A percentile compares a stretch with the other conserved stretches of the same genome.
Evolutionary conservation across 495 filamentous ascomycete genomes (phyloP).

Genomic region (Penicillium coffeae): DNA sequence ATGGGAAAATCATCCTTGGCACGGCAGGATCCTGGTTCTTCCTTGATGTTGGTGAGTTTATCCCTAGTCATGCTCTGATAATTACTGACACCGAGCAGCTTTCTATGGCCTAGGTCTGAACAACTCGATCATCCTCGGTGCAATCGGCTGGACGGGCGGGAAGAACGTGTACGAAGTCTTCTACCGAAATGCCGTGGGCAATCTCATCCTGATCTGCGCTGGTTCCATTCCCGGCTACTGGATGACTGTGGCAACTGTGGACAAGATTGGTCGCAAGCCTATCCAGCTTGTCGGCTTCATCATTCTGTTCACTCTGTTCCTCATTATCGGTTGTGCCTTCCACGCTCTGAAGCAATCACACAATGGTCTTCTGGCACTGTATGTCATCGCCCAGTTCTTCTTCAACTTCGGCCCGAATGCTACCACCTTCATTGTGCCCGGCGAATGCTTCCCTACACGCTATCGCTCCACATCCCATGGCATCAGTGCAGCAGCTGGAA

Average conservation of each 20-base stretch:
- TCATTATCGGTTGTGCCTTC: slow-evolving; percentile 69
- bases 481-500: slow-evolving; percentile 77
- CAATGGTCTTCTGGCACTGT: slow-evolving; percentile 62
- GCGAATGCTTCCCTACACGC: slow-evolving; percentile 85
- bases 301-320: slow-evolving; percentile 71
- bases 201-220: slow-evolving; percentile 65
- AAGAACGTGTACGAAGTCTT: slow-evolving; percentile 58
- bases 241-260: slow-evolving; percentile 65
- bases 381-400: slow-evolving; percentile 80
- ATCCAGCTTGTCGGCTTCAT: slow-evolving; percentile 76
- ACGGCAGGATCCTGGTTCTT: slow-evolving; percentile 80
- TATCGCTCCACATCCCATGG: slow-evolving; percentile 83
- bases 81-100: slow-evolving; percentile 39
- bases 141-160: slow-evolving; percentile 63
- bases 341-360: slow-evolving; percentile 38
- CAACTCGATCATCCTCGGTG: slow-evolving; percentile 61
- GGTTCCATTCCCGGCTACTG: slow-evolving; percentile 78
- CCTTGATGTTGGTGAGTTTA: slow-evolving; percentile 53
- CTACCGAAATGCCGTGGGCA: slow-evolving; percentile 68
- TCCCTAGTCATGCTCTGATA: background rate
- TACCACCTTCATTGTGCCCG: slow-evolving; percentile 87
- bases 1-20: slow-evolving; percentile 67
- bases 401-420: slow-evolving; percentile 86
- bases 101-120: slow-evolving; percentile 81
- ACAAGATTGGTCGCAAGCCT: slow-evolving; percentile 71